Conservation (phyloP, 768 basidiomycete species). For the Boletus vermiculosoides region DNA sequence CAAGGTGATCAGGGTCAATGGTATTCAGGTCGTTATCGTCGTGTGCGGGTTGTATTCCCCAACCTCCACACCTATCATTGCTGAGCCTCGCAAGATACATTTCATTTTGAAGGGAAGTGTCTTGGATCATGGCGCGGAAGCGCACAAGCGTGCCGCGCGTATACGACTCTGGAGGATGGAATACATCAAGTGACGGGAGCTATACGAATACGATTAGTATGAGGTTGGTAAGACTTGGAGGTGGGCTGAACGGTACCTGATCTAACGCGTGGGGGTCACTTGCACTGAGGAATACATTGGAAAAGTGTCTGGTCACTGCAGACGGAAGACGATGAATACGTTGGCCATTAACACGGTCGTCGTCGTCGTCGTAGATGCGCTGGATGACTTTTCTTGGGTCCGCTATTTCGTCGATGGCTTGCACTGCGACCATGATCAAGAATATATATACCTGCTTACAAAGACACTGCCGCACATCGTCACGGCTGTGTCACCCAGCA, state of each 20-base stretch:
- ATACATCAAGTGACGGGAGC: constrained; percentile 57
- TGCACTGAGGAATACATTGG: constrained; percentile 38
- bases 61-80: constrained; percentile 60
- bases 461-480: not conserved
- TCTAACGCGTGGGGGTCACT: constrained; percentile 28
- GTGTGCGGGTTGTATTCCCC: constrained; percentile 55
- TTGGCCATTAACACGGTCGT: constrained; percentile 2
- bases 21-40: constrained; percentile 6
- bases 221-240: not conserved
- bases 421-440: constrained; percentile 50
- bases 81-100: constrained; percentile 58
- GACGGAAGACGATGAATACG: constrained; percentile 34
- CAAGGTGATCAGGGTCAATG: constrained; percentile 51
- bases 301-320: constrained; percentile 48
- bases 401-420: constrained; percentile 47
- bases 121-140: constrained; percentile 80
- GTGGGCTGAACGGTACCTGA: constrained; percentile 22
- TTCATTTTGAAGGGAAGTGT: constrained; percentile 71
- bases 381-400: constrained; percentile 50
- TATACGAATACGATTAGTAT: constrained; percentile 26
- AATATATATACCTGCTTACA: constrained; percentile 7
- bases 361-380: constrained; percentile 41
- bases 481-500: constrained; percentile 11
- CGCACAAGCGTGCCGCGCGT: constrained; percentile 58
- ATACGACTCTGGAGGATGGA: constrained; percentile 49